phyloP scores from a whole-genome alignment of 768 basidiomycete species.

The Kondoa subrosea region DNA sequence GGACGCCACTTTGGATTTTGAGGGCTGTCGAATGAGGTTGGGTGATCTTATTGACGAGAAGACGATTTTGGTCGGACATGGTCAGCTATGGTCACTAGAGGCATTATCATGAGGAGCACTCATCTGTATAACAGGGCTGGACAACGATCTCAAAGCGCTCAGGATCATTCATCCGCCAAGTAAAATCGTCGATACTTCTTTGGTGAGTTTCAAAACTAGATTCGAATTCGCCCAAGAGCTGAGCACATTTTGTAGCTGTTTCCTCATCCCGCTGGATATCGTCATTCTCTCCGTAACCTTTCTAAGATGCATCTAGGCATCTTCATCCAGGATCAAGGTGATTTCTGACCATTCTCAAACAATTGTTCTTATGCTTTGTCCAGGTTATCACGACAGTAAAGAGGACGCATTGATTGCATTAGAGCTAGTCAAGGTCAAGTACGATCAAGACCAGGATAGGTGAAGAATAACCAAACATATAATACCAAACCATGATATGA shows the following conservation, averaged over 20 bases:
- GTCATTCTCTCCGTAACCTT: constrained; percentile 62
- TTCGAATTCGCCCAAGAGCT: background rate
- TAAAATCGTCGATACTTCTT: constrained; percentile 67
- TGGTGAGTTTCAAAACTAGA: constrained; percentile 30
- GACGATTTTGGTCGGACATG: constrained; percentile 66
- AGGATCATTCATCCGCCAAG: constrained; percentile 55
- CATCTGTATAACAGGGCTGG: constrained; percentile 40
- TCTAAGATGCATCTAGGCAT: constrained; percentile 62
- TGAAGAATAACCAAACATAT: background rate
- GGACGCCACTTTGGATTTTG: constrained; percentile 49
- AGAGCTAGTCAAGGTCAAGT: constrained; percentile 46
- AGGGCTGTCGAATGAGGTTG: constrained; percentile 49
- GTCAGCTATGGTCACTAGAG: constrained; percentile 20
- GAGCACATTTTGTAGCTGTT: constrained; percentile 45
- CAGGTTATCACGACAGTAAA: constrained; percentile 67
- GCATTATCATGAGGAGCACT: background rate
- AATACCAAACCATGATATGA: background rate
- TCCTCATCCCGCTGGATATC: constrained; percentile 67
- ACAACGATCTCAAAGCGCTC: constrained; percentile 83
- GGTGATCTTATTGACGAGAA: constrained; percentile 54
- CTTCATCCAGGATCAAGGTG: constrained; percentile 61
- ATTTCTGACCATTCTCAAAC: constrained; percentile 30
- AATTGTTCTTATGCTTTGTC: constrained; percentile 16
- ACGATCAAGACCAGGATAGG: background rate
- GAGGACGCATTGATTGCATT: constrained; percentile 81